These are phyloP conservation scores for Aureobasidium sp. DNA, from an alignment of 2,329 filamentous ascomycete species.

Conservation along the genomic window DNA sequence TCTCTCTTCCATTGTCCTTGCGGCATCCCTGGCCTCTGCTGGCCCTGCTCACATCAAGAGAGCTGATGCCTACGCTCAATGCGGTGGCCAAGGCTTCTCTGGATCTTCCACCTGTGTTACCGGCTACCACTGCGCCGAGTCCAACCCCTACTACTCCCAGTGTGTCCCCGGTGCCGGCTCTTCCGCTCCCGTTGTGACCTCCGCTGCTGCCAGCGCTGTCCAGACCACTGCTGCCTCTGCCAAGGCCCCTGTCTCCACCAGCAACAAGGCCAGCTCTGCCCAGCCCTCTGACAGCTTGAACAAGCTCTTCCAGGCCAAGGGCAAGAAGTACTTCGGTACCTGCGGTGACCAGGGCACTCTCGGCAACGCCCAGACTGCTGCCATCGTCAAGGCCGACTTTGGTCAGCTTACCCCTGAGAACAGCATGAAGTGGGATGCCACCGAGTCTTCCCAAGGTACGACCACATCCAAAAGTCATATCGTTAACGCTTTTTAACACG, in stretches of 20 bases:
- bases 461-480: too few relatives aligned
- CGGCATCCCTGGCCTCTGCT: conserved; percentile 5
- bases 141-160: conserved; percentile 29
- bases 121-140: conserved; percentile 25
- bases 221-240: background rate
- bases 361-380: conserved; percentile 39
- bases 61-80: conserved; percentile 5
- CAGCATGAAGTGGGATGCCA: conserved; percentile 60
- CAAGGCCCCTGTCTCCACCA: conserved; percentile 3
- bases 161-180: conserved; percentile 15
- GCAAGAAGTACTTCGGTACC: conserved; percentile 58
- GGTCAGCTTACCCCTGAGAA: conserved; percentile 60
- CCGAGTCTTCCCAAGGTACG: conserved; percentile 32
- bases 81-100: conserved; percentile 27
- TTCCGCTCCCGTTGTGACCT: background rate
- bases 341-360: conserved; percentile 48
- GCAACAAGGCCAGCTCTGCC: conserved; percentile 1
- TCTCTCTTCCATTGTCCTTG: conserved; percentile 5
- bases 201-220: background rate
- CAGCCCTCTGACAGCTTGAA: conserved; percentile 38
- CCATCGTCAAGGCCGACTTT: conserved; percentile 52
- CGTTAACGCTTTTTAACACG: too few relatives aligned
- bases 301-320: conserved; percentile 48
- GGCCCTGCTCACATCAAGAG: background rate
- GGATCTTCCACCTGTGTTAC: conserved; percentile 28